Base-by-base conservation (phyloP, 176 grass and related monocot genomes). In the Chloris gayana region DNA sequence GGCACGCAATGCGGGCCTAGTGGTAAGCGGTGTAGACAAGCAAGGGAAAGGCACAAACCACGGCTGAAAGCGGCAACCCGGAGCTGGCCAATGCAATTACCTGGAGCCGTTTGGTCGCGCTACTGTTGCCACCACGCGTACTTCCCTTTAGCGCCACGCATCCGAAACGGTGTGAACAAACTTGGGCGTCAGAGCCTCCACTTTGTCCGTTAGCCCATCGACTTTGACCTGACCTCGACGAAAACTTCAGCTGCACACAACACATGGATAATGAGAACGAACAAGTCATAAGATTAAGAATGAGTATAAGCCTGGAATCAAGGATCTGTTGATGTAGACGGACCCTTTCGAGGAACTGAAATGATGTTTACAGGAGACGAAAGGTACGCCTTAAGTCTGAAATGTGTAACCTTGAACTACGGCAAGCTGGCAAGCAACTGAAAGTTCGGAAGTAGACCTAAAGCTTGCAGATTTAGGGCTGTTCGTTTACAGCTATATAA, bases 141-240 rank as follows among this genome's bases (percentile, higher is more conserved):
- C 73, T 87, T 87, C 46, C 73, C 85, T 83, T 87, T 63, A 5
- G 46, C 66, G 57, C 73, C 80, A 87, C 80, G 85, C 80, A 87
- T 89, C 64, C 62, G 57, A 77, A 76, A 49, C 78, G 64, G 72
- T 63, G 71, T 27, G 85, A 76, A 46, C 50, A 46, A 80, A 69
- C 70, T 0, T 54, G 62, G 61, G 62, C 39, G 53, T 17, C 62
- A 11, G 39, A 63, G 37, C 45, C 63, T 2, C n/a, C 3, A 7
- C 6, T 59, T 35, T n/a, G n/a, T 21, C 25, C 19, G 13, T 64
- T 74, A 62, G 75, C 75, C 56, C 77, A 47, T 80, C 30, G 87
- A 64, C 82, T 77, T 85, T 80, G 82, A 81, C 76, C 42, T 80
- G 82, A 81, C 76, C 41, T 65, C 75, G 9, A 10, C 6, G 25